Percentiles rank a stretch among this genome's conserved stretches.
phyloP scores from a whole-genome alignment of 148 eudicot species.

The Rhododendron molle region DNA sequence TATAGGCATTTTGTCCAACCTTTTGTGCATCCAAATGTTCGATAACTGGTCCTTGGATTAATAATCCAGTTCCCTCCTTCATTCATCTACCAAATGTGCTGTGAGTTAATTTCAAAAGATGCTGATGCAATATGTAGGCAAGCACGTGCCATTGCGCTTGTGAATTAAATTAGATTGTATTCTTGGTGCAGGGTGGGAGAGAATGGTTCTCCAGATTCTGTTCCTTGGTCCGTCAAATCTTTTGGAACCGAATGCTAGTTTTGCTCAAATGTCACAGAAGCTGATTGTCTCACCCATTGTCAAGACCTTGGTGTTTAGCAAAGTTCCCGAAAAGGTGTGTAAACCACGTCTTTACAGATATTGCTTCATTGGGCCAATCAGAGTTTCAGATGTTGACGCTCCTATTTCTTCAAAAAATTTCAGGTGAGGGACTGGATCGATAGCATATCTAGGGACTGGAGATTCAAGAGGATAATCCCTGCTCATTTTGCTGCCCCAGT shows the following conservation, averaged over 20 bases:
- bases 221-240: slow-evolving; percentile 97
- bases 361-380: background rate
- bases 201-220: slow-evolving; percentile 99
- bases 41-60: background rate
- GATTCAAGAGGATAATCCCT: slow-evolving; percentile 88
- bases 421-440: slow-evolving; percentile 95
- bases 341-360: background rate
- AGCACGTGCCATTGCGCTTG: background rate
- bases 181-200: slow-evolving; percentile 79
- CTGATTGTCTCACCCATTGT: slow-evolving; percentile 97
- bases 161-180: background rate
- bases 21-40: background rate
- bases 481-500: slow-evolving; percentile 95
- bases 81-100: background rate
- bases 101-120: background rate
- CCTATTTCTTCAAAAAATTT: background rate
- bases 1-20: background rate
- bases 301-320: slow-evolving; percentile 93
- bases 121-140: background rate
- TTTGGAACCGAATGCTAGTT: slow-evolving; percentile 88
- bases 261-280: slow-evolving; percentile 93
- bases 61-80: background rate
- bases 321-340: slow-evolving; percentile 97
- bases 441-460: slow-evolving; percentile 80
- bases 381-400: background rate